Evolutionary conservation across 352 stramenopile species (phyloP).

Genomic region (Globisporangium perplexum): DNA sequence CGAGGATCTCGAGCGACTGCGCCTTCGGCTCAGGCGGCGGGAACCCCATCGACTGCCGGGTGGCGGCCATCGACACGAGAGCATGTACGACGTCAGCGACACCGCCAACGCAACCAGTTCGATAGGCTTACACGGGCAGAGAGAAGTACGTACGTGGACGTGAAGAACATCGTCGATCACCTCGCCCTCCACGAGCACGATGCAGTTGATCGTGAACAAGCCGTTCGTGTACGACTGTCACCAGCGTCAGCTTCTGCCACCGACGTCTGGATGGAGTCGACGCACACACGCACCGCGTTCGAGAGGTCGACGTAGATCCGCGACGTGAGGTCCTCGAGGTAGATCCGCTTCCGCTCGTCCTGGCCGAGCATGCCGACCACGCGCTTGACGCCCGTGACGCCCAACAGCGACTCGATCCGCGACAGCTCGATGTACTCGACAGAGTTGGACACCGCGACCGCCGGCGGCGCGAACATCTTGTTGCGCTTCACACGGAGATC

Average conservation of each 20-base stretch:
- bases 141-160: constrained; percentile 70
- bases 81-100: neutral
- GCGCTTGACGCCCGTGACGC: constrained; percentile 62
- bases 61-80: neutral
- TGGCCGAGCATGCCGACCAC: constrained; percentile 85
- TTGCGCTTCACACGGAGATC: constrained; percentile 78
- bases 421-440: constrained; percentile 82
- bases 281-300: constrained; percentile 22
- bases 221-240: constrained; percentile 62
- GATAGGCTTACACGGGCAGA: neutral
- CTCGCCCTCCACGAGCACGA: constrained; percentile 92
- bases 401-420: constrained; percentile 83
- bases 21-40: constrained; percentile 84
- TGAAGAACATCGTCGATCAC: constrained; percentile 91
- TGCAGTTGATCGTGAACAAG: constrained; percentile 90
- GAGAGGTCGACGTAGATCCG: constrained; percentile 74
- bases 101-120: neutral
- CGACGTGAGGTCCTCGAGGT: constrained; percentile 78
- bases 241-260: neutral
- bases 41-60: constrained; percentile 78
- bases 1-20: constrained; percentile 68
- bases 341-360: constrained; percentile 74
- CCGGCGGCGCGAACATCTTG: constrained; percentile 70
- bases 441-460: constrained; percentile 42
- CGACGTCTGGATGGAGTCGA: neutral